Evolutionary conservation across 2,329 filamentous ascomycete species (phyloP), one percentile per base, ranked within the genome.

Genomic region (Stagonosporopsis tanaceti): DNA sequence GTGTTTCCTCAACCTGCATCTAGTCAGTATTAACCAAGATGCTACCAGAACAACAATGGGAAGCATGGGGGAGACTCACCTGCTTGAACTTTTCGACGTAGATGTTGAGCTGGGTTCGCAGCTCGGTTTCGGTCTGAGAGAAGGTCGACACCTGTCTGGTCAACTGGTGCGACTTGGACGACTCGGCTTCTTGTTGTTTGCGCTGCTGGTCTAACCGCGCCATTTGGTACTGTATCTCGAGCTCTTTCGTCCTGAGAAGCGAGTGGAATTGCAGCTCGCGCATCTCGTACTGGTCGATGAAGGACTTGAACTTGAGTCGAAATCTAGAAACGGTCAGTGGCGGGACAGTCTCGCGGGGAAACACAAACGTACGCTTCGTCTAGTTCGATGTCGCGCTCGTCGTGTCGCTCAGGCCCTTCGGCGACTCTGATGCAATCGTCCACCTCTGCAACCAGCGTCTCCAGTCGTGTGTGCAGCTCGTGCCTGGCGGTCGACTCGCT

Each of bases 11-110:
- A 75, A 98, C 94, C 94, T 98, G 82, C 79, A 78, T 74, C 75
- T 78, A 78, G 83, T 82, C 83, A 77, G 72, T 75, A 78, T 75
- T 76, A 76, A 76, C 71, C 71, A 75, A 69, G 57, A 71, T 72
- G 71, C 65, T 66, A 67, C 62, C 57, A 65, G 61, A 66, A 62
- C 62, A 66, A 60, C 57, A 51, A 60, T 53, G 63, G 32, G 63
- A 62, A 47, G 57, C 46, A 37, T 47, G 51, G 32, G 57, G n/a
- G 45, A 50, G 47, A 60, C 74, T 78, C 86, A 97, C 94, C 91
- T 99, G 95, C 82, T 98, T 98, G 80, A 98, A 98, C 80, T 98
- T 99, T 76, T 99, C 95, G 25, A 97, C 94, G 71, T 99, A 99
- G 68, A 97, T 94, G 76, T 97, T 98, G 69, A 99, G 87, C 78